These are phyloP conservation scores for Albatrellus ellisii DNA, from an alignment of 768 basidiomycete genomes.

Conservation along the genomic window DNA sequence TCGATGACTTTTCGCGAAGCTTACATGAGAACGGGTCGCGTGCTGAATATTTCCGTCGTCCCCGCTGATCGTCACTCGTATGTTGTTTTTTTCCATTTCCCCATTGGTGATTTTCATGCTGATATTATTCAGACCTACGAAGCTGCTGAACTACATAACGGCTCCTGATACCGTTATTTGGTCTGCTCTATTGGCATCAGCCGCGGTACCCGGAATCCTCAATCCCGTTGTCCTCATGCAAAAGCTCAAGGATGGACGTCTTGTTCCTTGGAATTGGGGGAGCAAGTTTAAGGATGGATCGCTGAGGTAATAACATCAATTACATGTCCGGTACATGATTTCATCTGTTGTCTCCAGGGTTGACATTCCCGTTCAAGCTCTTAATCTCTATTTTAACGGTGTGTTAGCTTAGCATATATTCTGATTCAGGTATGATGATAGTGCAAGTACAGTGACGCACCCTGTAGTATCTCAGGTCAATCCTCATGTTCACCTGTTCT, in stretches of 20 bases:
- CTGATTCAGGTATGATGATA: neutral
- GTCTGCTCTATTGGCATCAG: conserved; percentile 75
- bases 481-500: conserved; percentile 84
- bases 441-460: conserved; percentile 51
- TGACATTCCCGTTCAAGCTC: conserved; percentile 84
- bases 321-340: neutral
- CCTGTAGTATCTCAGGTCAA: conserved; percentile 94
- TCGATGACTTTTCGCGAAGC: conserved; percentile 95
- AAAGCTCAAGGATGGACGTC: conserved; percentile 64
- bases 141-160: conserved; percentile 89
- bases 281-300: conserved; percentile 91
- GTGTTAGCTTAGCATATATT: neutral
- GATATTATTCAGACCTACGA: conserved; percentile 60
- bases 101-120: neutral
- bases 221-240: conserved; percentile 95
- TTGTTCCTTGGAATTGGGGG: conserved; percentile 92
- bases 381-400: conserved; percentile 88
- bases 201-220: conserved; percentile 90
- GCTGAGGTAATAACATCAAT: conserved; percentile 49
- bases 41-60: conserved; percentile 88
- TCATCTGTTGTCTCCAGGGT: conserved; percentile 35
- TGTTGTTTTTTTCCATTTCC: conserved; percentile 12
- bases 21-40: conserved; percentile 82
- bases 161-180: conserved; percentile 88
- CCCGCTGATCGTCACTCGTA: conserved; percentile 83